Percentiles rank a stretch among this genome's conserved stretches.
These are phyloP conservation scores for Lachancea quebecensis DNA, from an alignment of 805 yeast species.

Conservation along the genomic window DNA sequence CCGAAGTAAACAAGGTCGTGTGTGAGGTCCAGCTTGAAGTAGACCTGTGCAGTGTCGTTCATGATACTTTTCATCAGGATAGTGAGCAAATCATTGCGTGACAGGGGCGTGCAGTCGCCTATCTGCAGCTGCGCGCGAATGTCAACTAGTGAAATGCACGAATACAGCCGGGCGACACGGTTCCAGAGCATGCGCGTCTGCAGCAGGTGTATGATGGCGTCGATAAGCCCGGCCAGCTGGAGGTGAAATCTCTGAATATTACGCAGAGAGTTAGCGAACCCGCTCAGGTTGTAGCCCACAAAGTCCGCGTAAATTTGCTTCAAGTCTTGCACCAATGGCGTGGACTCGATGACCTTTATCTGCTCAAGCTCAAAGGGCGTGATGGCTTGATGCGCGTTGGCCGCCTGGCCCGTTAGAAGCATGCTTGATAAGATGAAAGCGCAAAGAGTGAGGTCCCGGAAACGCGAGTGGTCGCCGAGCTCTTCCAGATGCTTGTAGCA, in stretches of 20 bases:
- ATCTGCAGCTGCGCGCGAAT: constrained; percentile 15
- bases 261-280: constrained; percentile 11
- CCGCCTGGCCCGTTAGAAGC: constrained; percentile 11
- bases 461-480: constrained; percentile 8
- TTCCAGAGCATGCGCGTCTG: constrained; percentile 23
- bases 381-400: constrained; percentile 10
- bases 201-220: constrained; percentile 12
- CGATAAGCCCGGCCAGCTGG: constrained; percentile 12
- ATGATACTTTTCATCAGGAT: constrained; percentile 25
- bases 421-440: constrained; percentile 23
- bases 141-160: constrained; percentile 25
- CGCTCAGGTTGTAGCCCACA: constrained; percentile 10
- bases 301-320: constrained; percentile 14
- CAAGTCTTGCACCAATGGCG: constrained; percentile 11
- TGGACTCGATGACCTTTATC: constrained; percentile 16
- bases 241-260: constrained; percentile 7
- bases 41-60: constrained; percentile 21
- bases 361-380: constrained; percentile 30
- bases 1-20: constrained; percentile 26
- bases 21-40: constrained; percentile 26
- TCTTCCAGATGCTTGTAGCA: constrained; percentile 19
- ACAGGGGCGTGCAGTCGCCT: constrained; percentile 3
- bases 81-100: constrained; percentile 23
- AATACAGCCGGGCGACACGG: constrained; percentile 23
- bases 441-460: constrained; percentile 19